A percentile compares a stretch with the other conserved stretches of the same genome.
These are phyloP conservation scores for Beauveria bassiana DNA, from an alignment of 2,329 filamentous ascomycete genomes.

Conservation along the genomic window DNA sequence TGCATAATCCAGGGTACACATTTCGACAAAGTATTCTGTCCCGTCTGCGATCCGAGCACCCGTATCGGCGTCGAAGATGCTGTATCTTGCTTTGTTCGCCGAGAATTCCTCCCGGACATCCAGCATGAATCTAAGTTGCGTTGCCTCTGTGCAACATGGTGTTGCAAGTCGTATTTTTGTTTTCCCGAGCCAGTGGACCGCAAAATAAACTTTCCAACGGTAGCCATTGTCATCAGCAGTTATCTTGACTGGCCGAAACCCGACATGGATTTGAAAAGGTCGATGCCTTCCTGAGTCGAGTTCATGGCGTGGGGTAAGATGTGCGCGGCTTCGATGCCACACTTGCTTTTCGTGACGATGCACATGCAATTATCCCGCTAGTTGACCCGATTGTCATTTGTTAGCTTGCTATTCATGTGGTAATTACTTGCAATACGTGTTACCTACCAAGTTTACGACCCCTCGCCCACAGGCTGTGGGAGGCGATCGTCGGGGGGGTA, in stretches of 20 bases:
- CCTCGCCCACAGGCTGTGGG: too few relatives aligned
- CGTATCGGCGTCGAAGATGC: background rate
- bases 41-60: background rate
- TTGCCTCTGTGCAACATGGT: too few relatives aligned
- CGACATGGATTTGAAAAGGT: background rate
- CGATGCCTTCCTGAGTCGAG: background rate
- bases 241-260: background rate
- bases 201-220: too few relatives aligned
- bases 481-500: too few relatives aligned
- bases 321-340: background rate
- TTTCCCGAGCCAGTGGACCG: background rate
- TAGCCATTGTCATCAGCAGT: background rate
- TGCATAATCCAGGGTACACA: background rate
- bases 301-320: background rate
- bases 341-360: background rate
- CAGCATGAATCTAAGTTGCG: too few relatives aligned
- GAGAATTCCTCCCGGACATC: too few relatives aligned
- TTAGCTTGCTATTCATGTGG: too few relatives aligned
- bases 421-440: too few relatives aligned
- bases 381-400: background rate
- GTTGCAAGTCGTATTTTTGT: background rate
- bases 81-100: background rate
- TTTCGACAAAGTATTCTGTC: background rate
- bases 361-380: background rate
- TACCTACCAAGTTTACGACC: too few relatives aligned